phyloP scores from a whole-genome alignment of 2,329 filamentous ascomycete species.

The Epichloe gansuensis region DNA sequence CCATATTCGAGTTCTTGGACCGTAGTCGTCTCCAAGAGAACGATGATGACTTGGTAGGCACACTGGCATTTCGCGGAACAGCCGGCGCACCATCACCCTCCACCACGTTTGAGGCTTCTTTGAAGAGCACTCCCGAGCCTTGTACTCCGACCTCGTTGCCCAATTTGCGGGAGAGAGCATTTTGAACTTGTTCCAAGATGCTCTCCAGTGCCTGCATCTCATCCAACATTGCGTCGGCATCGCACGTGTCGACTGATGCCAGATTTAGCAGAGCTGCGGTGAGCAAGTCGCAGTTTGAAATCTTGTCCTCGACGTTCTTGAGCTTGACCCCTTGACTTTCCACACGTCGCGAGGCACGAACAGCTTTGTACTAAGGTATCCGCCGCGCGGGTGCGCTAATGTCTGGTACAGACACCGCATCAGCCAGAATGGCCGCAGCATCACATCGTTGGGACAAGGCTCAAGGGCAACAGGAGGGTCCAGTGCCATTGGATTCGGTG shows the following conservation, averaged over 20 bases:
- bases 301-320: slow-evolving; percentile 84
- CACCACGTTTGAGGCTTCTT: slow-evolving; percentile 43
- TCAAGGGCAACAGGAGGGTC: slow-evolving; percentile 72
- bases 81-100: slow-evolving; percentile 31
- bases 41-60: slow-evolving; percentile 53
- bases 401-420: slow-evolving; percentile 93
- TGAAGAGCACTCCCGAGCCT: slow-evolving; percentile 61
- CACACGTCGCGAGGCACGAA: slow-evolving; percentile 91
- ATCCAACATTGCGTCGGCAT: slow-evolving; percentile 83
- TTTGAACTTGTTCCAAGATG: slow-evolving; percentile 77
- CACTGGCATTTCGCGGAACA: slow-evolving; percentile 45
- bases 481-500: slow-evolving; percentile 47
- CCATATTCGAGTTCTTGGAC: slow-evolving; percentile 71
- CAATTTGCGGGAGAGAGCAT: slow-evolving; percentile 64
- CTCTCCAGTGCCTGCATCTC: slow-evolving; percentile 86
- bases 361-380: slow-evolving; percentile 80
- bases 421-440: slow-evolving; percentile 94
- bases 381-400: slow-evolving; percentile 78
- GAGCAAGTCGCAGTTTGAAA: slow-evolving; percentile 79
- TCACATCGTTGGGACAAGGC: slow-evolving; percentile 76
- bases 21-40: slow-evolving; percentile 85
- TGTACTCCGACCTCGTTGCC: slow-evolving; percentile 88
- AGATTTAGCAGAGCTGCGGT: slow-evolving; percentile 82
- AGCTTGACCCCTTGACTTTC: slow-evolving; percentile 88
- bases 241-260: slow-evolving; percentile 70